These are phyloP conservation scores for Hymenoscyphus occultus DNA, from an alignment of 2,329 filamentous ascomycete genomes.

Conservation along the genomic window DNA sequence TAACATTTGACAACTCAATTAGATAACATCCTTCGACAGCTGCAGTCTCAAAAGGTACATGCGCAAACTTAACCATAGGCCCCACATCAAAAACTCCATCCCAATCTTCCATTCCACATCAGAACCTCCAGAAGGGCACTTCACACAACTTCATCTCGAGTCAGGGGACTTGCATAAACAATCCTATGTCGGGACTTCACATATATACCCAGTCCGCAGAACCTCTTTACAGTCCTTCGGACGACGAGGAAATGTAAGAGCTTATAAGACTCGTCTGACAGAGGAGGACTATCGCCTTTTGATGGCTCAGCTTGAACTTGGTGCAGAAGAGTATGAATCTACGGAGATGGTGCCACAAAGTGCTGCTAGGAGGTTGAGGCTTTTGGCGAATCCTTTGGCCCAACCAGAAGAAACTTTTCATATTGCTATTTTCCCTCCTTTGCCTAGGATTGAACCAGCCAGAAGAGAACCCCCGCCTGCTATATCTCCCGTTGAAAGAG, in stretches of 20 bases:
- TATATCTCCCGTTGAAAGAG: background rate
- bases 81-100: slow-evolving; percentile 11
- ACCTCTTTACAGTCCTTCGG: slow-evolving; percentile 10
- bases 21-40: slow-evolving; percentile 23
- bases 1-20: background rate
- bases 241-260: slow-evolving; percentile 5
- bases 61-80: background rate
- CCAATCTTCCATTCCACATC: slow-evolving; percentile 16
- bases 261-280: slow-evolving; percentile 16
- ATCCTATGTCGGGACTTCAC: slow-evolving; percentile 22
- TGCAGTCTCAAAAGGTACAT: slow-evolving; percentile 16
- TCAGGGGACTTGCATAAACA: slow-evolving; percentile 21
- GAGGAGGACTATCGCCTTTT: slow-evolving; percentile 16
- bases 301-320: slow-evolving; percentile 11
- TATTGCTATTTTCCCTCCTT: background rate
- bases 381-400: background rate
- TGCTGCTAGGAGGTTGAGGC: background rate
- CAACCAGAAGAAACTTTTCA: background rate
- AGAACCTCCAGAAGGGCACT: slow-evolving; percentile 1
- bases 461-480: background rate
- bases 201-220: slow-evolving; percentile 17
- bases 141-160: slow-evolving; percentile 18
- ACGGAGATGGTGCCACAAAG: background rate
- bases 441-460: background rate
- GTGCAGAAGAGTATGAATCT: background rate